Evolutionary conservation across 495 filamentous ascomycete species (phyloP).

Genomic region (Lentithecium fluviatile): DNA sequence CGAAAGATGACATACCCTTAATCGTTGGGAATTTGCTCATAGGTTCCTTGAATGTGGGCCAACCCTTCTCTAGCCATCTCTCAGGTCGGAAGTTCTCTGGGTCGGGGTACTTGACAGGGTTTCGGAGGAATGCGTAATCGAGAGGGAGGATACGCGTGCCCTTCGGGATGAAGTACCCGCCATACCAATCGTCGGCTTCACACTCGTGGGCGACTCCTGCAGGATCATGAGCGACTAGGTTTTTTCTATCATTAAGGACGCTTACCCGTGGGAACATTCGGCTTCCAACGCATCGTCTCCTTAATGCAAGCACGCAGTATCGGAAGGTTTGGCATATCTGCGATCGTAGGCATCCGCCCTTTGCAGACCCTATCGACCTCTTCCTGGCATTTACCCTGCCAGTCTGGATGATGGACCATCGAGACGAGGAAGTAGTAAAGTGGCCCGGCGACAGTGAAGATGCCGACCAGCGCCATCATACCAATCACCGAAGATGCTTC

Average conservation of each 20-base stretch:
- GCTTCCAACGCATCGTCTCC: slow-evolving; percentile 37
- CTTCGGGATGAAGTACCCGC: slow-evolving; percentile 37
- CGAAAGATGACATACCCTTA: slow-evolving; percentile 38
- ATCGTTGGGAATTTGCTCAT: slow-evolving; percentile 37
- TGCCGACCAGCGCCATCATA: slow-evolving; percentile 35
- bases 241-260: not conserved
- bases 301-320: slow-evolving; percentile 35
- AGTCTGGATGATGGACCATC: slow-evolving; percentile 40
- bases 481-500: slow-evolving; percentile 34
- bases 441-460: slow-evolving; percentile 39
- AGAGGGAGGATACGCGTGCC: slow-evolving; percentile 39
- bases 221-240: not conserved
- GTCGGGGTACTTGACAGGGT: slow-evolving; percentile 42
- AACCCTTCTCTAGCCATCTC: slow-evolving; percentile 42
- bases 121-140: slow-evolving; percentile 39
- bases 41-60: slow-evolving; percentile 39
- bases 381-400: slow-evolving; percentile 34
- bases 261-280: slow-evolving; percentile 35
- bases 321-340: slow-evolving; percentile 31
- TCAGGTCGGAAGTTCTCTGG: slow-evolving; percentile 42
- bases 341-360: slow-evolving; percentile 31
- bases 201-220: slow-evolving; percentile 33
- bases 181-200: slow-evolving; percentile 40
- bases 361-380: slow-evolving; percentile 38
- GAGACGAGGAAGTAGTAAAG: slow-evolving; percentile 39